phyloP scores from a whole-genome alignment of 768 basidiomycete species.

The Piloderma croceum region DNA sequence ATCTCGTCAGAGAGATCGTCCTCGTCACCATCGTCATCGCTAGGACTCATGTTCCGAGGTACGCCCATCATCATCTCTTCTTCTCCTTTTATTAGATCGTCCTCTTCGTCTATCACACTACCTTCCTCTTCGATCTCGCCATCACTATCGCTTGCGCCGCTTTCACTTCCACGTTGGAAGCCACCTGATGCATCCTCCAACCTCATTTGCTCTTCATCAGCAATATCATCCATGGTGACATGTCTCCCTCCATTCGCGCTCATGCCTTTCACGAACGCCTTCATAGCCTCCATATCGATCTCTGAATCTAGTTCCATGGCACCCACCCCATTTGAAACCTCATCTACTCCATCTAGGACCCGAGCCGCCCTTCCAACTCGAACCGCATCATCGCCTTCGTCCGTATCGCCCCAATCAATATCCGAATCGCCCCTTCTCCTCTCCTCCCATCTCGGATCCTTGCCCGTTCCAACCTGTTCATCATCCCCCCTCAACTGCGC shows the following conservation, averaged over 20 bases:
- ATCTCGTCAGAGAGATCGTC: slow-evolving; percentile 18
- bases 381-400: slow-evolving; percentile 30
- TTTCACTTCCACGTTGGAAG: too few species aligned
- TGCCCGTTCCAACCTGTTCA: too few species aligned
- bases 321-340: slow-evolving; percentile 26
- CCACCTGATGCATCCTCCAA: slow-evolving; percentile 43
- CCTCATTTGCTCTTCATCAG: slow-evolving; percentile 44
- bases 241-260: slow-evolving; percentile 40
- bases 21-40: slow-evolving; percentile 20
- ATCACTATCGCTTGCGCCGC: slow-evolving; percentile 14
- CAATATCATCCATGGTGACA: slow-evolving; percentile 64
- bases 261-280: slow-evolving; percentile 47
- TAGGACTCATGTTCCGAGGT: slow-evolving; percentile 4
- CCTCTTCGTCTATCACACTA: slow-evolving; percentile 35
- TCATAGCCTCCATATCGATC: slow-evolving; percentile 44
- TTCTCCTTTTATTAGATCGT: slow-evolving; percentile 9
- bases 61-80: background rate
- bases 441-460: slow-evolving; percentile 40
- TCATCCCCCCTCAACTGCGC: slow-evolving; percentile 38
- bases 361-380: slow-evolving; percentile 21
- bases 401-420: slow-evolving; percentile 56
- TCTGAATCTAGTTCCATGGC: slow-evolving; percentile 60
- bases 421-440: slow-evolving; percentile 62
- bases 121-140: slow-evolving; percentile 26
- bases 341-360: slow-evolving; percentile 23